Conservation (phyloP, 768 basidiomycete species). For the Naganishia vishniacii region DNA sequence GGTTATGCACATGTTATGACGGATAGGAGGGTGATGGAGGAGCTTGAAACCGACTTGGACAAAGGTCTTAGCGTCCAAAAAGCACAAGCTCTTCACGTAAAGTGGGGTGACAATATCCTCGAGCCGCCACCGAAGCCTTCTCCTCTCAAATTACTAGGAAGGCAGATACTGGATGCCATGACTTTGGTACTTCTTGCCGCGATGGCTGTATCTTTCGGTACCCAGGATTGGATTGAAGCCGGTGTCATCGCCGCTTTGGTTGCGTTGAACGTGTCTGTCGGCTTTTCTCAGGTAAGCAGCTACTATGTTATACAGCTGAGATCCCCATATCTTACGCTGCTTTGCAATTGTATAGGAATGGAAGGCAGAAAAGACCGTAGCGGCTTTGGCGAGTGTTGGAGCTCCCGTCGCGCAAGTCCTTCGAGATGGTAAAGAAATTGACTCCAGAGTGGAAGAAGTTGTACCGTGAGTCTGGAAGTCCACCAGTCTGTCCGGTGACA, state of each 20-base stretch:
- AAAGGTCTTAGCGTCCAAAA: constrained; percentile 18
- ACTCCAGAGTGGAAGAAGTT: constrained; percentile 29
- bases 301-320: not conserved
- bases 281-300: constrained; percentile 36
- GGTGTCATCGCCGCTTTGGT: constrained; percentile 50
- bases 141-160: constrained; percentile 22
- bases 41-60: constrained; percentile 14
- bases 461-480: constrained; percentile 22
- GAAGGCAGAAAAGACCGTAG: constrained; percentile 51
- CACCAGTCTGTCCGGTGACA: not conserved
- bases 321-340: not conserved
- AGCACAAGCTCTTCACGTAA: constrained; percentile 4
- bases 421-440: constrained; percentile 36
- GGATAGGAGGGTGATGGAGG: constrained; percentile 20
- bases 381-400: constrained; percentile 49
- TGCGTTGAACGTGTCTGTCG: constrained; percentile 46
- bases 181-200: constrained; percentile 42
- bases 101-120: constrained; percentile 28
- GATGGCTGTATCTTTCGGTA: constrained; percentile 57
- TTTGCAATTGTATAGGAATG: constrained; percentile 34
- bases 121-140: constrained; percentile 26
- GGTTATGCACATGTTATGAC: constrained; percentile 19
- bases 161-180: constrained; percentile 27
- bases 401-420: constrained; percentile 49
- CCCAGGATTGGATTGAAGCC: constrained; percentile 56